Evolutionary conservation across 176 grass and related monocot genomes (phyloP).

Genomic region (Aegilops sharonensis): DNA sequence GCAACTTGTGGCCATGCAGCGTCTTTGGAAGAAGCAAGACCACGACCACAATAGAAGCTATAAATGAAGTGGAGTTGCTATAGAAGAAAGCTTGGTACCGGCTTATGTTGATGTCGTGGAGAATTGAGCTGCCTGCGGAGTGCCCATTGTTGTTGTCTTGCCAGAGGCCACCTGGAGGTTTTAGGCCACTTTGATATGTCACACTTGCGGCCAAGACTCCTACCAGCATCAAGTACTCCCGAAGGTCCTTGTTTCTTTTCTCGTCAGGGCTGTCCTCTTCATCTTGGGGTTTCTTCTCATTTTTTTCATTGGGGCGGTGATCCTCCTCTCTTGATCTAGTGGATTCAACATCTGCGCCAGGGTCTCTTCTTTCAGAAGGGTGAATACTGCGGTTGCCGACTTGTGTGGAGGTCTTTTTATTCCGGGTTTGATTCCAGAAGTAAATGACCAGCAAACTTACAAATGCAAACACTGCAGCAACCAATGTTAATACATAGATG

Average conservation of each 20-base stretch:
- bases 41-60: constrained; percentile 33
- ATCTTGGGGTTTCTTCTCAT: too few species aligned
- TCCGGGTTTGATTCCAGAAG: not conserved
- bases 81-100: constrained; percentile 48
- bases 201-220: constrained; percentile 40
- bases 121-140: not conserved
- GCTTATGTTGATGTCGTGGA: not conserved
- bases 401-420: not conserved
- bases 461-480: not conserved
- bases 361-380: not conserved
- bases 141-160: not conserved
- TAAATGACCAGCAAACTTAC: not conserved
- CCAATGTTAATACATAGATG: not conserved
- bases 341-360: not conserved
- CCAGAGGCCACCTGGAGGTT: constrained; percentile 32
- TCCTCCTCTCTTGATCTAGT: not conserved
- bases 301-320: too few species aligned
- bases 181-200: constrained; percentile 35
- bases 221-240: constrained; percentile 36
- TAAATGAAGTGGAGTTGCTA: constrained; percentile 43
- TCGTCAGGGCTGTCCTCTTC: not conserved
- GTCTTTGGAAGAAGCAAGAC: not conserved
- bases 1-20: not conserved
- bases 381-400: not conserved
- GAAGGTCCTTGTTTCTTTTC: not conserved